A percentile compares a stretch with the other conserved stretches of the same genome.
phyloP scores from a whole-genome alignment of 176 grass and related monocot species.

The Stipa capillata region DNA sequence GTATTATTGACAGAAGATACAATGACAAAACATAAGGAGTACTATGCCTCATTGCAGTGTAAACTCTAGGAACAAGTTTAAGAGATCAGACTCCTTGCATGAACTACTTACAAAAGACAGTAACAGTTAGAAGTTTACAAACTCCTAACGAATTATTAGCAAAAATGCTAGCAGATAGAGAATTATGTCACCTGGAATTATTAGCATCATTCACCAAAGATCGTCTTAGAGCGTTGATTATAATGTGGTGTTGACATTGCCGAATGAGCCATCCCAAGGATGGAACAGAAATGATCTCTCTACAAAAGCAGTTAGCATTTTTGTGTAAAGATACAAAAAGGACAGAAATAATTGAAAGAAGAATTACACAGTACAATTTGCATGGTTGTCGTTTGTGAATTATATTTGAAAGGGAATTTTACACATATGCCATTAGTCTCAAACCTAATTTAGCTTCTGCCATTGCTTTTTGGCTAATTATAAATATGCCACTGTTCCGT shows the following conservation, averaged over 20 bases:
- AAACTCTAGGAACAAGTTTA: neutral
- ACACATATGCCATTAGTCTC: too few relatives aligned
- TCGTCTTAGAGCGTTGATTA: slow-evolving; percentile 46
- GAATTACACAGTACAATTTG: neutral
- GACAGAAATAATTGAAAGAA: neutral
- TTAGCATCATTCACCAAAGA: slow-evolving; percentile 71
- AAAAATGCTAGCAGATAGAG: slow-evolving; percentile 1
- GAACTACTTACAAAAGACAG: neutral
- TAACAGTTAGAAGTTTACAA: neutral
- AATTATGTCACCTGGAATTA: slow-evolving; percentile 58
- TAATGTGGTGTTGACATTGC: slow-evolving; percentile 53
- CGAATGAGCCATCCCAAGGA: slow-evolving; percentile 48
- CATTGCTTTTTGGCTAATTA: too few relatives aligned
- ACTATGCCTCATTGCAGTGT: neutral
- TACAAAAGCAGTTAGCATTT: slow-evolving; percentile 27
- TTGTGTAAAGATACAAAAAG: neutral
- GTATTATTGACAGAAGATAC: neutral
- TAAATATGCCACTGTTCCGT: too few relatives aligned
- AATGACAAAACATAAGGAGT: neutral
- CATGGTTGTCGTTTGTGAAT: neutral
- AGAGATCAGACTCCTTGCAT: neutral
- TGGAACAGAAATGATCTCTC: slow-evolving; percentile 37
- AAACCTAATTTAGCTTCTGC: too few relatives aligned
- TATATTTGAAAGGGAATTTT: too few relatives aligned
- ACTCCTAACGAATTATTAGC: slow-evolving; percentile 18